A percentile compares a stretch with the other conserved stretches of the same genome.
phyloP scores from a whole-genome alignment of 108 stramenopile genomes.

The Poteriospumella lacustris region DNA sequence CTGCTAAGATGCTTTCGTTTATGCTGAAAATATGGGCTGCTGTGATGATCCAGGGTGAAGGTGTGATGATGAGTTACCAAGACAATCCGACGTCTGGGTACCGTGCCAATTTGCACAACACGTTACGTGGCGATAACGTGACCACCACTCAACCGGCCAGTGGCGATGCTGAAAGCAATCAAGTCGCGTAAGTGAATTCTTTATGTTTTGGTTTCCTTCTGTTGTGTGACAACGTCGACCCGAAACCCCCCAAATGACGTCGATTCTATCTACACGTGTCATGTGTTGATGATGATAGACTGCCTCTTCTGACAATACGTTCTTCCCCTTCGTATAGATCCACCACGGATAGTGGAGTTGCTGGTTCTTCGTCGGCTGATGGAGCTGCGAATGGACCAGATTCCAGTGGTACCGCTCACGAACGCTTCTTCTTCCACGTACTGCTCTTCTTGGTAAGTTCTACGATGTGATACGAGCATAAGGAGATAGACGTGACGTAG shows the following conservation, averaged over 20 bases:
- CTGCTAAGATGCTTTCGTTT: neutral
- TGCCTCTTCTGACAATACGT: neutral
- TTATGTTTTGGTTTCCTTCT: too few species aligned
- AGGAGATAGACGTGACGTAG: too few species aligned
- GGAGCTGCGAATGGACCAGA: neutral
- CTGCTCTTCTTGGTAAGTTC: constrained; percentile 3
- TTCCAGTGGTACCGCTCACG: neutral
- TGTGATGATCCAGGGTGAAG: constrained; percentile 21
- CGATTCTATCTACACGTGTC: neutral
- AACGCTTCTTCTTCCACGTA: constrained; percentile 17
- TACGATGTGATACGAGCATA: too few species aligned
- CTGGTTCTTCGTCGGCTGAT: neutral
- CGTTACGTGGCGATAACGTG: neutral
- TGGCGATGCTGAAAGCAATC: too few species aligned
- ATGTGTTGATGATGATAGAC: neutral
- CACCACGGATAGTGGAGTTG: neutral
- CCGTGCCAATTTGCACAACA: neutral
- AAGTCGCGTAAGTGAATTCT: too few species aligned
- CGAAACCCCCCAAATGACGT: neutral
- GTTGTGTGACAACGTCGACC: neutral
- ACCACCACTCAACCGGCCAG: neutral
- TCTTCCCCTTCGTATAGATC: neutral
- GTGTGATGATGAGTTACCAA: constrained; percentile 20
- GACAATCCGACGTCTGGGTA: too few species aligned
- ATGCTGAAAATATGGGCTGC: neutral